Percentiles rank a stretch among this genome's conserved stretches.
Evolutionary conservation across 2,329 filamentous ascomycete genomes (phyloP).

Genomic region (Periconia sp.): DNA sequence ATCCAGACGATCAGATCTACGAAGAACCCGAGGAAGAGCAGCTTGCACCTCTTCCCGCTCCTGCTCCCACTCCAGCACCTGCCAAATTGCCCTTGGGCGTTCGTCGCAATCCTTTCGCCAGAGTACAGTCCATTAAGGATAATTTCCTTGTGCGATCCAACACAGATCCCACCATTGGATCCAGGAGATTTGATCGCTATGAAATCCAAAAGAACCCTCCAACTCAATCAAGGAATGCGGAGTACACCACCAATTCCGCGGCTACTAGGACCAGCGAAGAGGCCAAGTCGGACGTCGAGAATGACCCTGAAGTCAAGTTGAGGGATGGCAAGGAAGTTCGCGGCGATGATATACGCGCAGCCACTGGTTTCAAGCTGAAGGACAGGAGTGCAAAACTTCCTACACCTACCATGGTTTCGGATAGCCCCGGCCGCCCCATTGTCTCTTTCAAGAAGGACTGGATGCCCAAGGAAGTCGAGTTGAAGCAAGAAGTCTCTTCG

Average conservation of each 20-base stretch:
- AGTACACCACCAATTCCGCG: slow-evolving; percentile 73
- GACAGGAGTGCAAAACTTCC: slow-evolving; percentile 88
- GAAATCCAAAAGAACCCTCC: slow-evolving; percentile 88
- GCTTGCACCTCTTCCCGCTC: slow-evolving; percentile 23
- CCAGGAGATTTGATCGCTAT: slow-evolving; percentile 54
- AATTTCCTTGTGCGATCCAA: slow-evolving; percentile 51
- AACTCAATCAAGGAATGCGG: slow-evolving; percentile 79
- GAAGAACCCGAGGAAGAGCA: slow-evolving; percentile 74
- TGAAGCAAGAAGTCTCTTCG: slow-evolving; percentile 59
- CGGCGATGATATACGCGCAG: slow-evolving; percentile 84
- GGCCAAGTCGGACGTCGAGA: slow-evolving; percentile 34
- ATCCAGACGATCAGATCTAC: slow-evolving; percentile 81
- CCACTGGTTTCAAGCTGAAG: slow-evolving; percentile 86
- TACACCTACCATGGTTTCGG: slow-evolving; percentile 88
- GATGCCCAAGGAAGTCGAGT: slow-evolving; percentile 76
- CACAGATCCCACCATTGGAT: slow-evolving; percentile 54
- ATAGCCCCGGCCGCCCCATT: slow-evolving; percentile 88
- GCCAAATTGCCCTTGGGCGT: slow-evolving; percentile 54
- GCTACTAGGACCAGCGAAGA: slow-evolving; percentile 40
- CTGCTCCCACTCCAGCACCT: slow-evolving; percentile 34
- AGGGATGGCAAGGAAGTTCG: slow-evolving; percentile 85
- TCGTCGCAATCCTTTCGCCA: slow-evolving; percentile 70
- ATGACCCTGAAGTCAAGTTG: slow-evolving; percentile 54
- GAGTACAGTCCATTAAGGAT: slow-evolving; percentile 62
- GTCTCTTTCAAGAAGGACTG: slow-evolving; percentile 93